A percentile compares a stretch with the other conserved stretches of the same genome.
Evolutionary conservation across 2,329 filamentous ascomycete species (phyloP).

Genomic region (Colletotrichum euphorbiae): DNA sequence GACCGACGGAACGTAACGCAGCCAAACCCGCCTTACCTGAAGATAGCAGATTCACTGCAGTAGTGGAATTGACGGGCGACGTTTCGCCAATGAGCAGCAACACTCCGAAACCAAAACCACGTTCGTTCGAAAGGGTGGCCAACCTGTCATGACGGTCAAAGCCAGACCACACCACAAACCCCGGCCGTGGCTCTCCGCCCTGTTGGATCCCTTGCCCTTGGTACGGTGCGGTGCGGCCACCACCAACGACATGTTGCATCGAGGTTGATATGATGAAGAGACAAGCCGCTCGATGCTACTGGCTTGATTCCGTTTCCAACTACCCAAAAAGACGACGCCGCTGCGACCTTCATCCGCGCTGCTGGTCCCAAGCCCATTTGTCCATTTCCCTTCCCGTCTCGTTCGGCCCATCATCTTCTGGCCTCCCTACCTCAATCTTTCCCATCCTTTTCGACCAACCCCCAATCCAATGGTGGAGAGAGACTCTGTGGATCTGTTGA

Average conservation of each 20-base stretch:
- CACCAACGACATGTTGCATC: constrained; percentile 35
- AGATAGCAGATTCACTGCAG: constrained; percentile 26
- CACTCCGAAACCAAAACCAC: not conserved
- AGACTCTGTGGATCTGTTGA: constrained; percentile 25
- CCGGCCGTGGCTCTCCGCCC: constrained; percentile 28
- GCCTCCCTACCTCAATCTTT: constrained; percentile 22
- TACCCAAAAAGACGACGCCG: constrained; percentile 7
- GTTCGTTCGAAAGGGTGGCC: not conserved
- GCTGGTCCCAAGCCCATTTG: constrained; percentile 35
- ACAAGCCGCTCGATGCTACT: constrained; percentile 14
- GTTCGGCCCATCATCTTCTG: constrained; percentile 28
- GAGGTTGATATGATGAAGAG: constrained; percentile 11
- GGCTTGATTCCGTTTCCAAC: constrained; percentile 23
- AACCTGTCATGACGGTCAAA: constrained; percentile 25
- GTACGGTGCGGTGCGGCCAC: constrained; percentile 25
- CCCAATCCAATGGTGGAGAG: constrained; percentile 15
- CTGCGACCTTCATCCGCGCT: constrained; percentile 28
- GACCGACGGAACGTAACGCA: constrained; percentile 34
- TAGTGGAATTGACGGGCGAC: not conserved
- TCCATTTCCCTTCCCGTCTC: constrained; percentile 15
- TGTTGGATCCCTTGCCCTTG: constrained; percentile 25
- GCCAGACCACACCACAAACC: constrained; percentile 1
- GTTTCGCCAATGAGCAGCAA: constrained; percentile 13
- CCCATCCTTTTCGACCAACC: constrained; percentile 5
- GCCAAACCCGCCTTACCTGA: constrained; percentile 27